Base-by-base conservation (phyloP, 192 early-diverging fungal genomes). In the Coemansia sp. region DNA sequence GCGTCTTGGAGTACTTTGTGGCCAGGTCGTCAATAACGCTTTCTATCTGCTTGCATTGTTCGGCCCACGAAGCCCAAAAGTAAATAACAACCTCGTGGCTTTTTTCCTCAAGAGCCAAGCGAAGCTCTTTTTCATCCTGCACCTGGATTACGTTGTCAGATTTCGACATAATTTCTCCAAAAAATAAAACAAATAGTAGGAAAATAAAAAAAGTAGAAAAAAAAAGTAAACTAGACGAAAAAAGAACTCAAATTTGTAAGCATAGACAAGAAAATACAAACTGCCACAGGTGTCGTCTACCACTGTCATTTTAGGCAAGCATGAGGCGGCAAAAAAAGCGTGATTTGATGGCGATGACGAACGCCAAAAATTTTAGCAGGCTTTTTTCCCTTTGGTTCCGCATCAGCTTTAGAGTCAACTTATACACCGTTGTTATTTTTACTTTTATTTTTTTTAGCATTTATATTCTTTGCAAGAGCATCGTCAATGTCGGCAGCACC, bases 21-120 rank as follows among this genome's bases (percentile, higher is more conserved):
- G 91, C 89, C 31, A 97, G 84, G 71, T 95, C 94, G 55, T 82
- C 82, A 73, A 97, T 93, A n/a, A 99, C 89, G 34, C 87, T 87
- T 76, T 93, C 92, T 88, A 99, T 94, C 77, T 96, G 93, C 68
- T 84, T 76, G 83, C 94, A 97, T 51, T 93, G 89, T 49, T 87
- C 86, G 32, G 92, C 92, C 93, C 93, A 99, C 16, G 75, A 62
- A n/a, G 95, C 96, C 88, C 89, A 94, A 76, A 99, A 97, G 84
- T 94, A 92, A 55, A 96, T 71, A 5, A 89, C 87, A 54, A 83
- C 66, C 32, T 48, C 67, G 48, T 75, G 63, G 51, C 54, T 62
- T 33, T 68, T 75, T 29, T 63, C 32, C 61, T 81, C 79, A 22
- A 82, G 75, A 3, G 48, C 48, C 28, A 34, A 29, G 51, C 70